Base-by-base conservation (phyloP, 179 eudicot genomes). In the Drosera spatulata region DNA sequence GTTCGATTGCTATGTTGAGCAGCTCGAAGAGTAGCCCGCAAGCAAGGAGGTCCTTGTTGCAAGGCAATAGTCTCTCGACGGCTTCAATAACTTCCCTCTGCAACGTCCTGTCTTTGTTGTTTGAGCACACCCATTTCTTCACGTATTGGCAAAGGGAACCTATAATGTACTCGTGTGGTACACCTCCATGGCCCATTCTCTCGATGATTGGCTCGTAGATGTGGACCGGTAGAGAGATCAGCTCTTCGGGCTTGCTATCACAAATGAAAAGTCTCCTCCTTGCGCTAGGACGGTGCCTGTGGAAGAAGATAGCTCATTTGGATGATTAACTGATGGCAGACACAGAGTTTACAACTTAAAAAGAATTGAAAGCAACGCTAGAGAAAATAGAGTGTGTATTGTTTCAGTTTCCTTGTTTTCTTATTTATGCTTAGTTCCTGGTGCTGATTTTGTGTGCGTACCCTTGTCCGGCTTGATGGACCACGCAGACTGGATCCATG, bases 51-150 rank as follows among this genome's bases (percentile, higher is more conserved):
- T 75, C 72, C 39, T 15, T 64, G 22, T 75, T 75, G 7, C 48
- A 41, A 2, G 95, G 97, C 40, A 89, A 54, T 5, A 86, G 81
- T 10, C 73, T 67, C 54, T 76, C 91, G 3, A 86, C 62, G 0
- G 74, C 71, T 59, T 86, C 87, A 11, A 89, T 70, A 4, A 66
- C 72, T 66, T 80, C 76, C 66, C 77, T 68, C 59, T 73, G 66
- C 2, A 63, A 65, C 11, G 6, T n/a, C 7, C 41, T 39, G 11
- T 55, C 66, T 65, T 39, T 55, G 59, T 55, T 41, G 44, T 67
- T 14, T 55, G 73, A 49, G 48, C 72, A 70, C 4, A 68, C 56
- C 79, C 80, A 75, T 13, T 39, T 51, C 45, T 71, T 73, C 2
- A 78, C 68, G 50, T 86, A 89, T 8, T 45, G 78, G 55, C 53